phyloP scores from a whole-genome alignment of 2,329 filamentous ascomycete genomes.

The Talaromyces islandicus region DNA sequence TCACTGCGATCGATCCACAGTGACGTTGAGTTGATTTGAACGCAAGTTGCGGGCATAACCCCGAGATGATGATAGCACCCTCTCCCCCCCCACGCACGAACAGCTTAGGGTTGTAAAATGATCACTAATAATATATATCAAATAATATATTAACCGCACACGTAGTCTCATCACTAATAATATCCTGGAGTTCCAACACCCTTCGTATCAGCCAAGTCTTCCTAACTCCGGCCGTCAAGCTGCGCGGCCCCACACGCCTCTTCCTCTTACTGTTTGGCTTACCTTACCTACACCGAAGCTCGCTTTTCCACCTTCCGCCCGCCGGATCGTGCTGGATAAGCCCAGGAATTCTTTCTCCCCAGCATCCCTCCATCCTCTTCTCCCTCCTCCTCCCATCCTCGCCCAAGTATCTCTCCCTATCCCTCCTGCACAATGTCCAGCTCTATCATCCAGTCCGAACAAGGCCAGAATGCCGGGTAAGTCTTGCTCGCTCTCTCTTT shows the following conservation, averaged over 20 bases:
- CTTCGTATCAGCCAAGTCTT: not conserved
- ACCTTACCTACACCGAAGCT: not conserved
- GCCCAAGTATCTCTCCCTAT: not conserved
- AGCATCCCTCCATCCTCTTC: not conserved
- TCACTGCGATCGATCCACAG: constrained; percentile 1
- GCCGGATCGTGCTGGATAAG: constrained; percentile 13
- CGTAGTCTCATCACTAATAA: no score
- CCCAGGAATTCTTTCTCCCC: constrained; percentile 1
- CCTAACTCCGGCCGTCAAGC: not conserved
- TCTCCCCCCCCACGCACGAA: not conserved
- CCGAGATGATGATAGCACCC: not conserved
- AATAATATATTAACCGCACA: no score
- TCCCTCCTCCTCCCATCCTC: not conserved
- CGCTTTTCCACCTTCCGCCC: not conserved
- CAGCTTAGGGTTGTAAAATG: not conserved
- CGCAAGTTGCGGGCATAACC: not conserved
- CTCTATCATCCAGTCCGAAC: constrained; percentile 46
- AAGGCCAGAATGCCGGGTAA: constrained; percentile 48
- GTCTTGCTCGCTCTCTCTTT: constrained; percentile 24
- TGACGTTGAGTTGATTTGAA: not conserved
- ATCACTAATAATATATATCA: no score
- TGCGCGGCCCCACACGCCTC: not conserved
- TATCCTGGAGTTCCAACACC: no score
- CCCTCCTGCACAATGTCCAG: constrained; percentile 39
- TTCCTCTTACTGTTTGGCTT: not conserved